Percentiles rank a stretch among this genome's conserved stretches.
Conservation (phyloP, 73 alveolate genomes). For the Uronychia binucleata region DNA sequence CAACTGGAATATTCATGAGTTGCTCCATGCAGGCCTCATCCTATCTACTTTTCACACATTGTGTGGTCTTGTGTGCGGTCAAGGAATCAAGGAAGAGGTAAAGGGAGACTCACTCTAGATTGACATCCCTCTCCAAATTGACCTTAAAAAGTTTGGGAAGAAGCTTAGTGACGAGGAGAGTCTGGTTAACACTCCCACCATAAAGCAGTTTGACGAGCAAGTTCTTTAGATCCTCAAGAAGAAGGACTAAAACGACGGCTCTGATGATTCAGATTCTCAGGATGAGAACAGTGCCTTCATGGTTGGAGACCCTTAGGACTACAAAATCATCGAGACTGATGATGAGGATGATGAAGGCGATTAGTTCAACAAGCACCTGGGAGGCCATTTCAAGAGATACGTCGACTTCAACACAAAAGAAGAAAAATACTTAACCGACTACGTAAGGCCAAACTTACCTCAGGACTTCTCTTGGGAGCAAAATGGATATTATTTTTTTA, state of each 20-base stretch:
- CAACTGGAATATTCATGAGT: constrained; percentile 42
- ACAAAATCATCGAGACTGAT: neutral
- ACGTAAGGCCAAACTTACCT: too few species aligned
- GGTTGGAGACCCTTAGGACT: constrained; percentile 25
- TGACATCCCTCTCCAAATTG: constrained; percentile 28
- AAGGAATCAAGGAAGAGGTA: constrained; percentile 46
- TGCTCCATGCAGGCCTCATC: constrained; percentile 51
- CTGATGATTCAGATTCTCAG: constrained; percentile 16
- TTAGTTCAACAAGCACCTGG: constrained; percentile 29
- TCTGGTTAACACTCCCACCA: neutral
- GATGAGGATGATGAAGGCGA: constrained; percentile 22
- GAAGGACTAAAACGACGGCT: constrained; percentile 9
- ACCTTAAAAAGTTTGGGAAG: constrained; percentile 3
- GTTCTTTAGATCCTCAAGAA: constrained; percentile 22
- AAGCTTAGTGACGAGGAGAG: neutral
- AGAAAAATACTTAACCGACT: constrained; percentile 10
- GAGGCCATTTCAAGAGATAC: constrained; percentile 9
- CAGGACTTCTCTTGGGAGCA: constrained; percentile 59
- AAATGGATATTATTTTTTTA: constrained; percentile 30
- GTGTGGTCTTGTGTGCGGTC: constrained; percentile 41
- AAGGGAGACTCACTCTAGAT: neutral
- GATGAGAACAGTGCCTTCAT: constrained; percentile 17
- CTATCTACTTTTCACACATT: constrained; percentile 39
- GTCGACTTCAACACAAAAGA: constrained; percentile 16
- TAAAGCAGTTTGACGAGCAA: constrained; percentile 26